phyloP scores from a whole-genome alignment of 2,329 filamentous ascomycete genomes.

The Dactylellina haptotyla region DNA sequence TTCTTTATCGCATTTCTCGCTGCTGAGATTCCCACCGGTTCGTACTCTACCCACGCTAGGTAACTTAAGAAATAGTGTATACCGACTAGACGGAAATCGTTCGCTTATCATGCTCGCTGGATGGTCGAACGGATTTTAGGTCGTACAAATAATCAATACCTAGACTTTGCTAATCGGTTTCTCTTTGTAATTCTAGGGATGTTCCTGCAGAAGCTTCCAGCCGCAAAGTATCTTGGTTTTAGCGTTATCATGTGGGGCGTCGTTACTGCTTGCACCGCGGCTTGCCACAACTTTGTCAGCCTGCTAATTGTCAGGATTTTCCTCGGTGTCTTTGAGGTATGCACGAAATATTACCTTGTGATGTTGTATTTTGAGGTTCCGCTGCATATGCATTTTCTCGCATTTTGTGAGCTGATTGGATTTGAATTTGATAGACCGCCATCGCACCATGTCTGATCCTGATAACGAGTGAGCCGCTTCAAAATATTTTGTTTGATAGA shows the following conservation, averaged over 20 bases:
- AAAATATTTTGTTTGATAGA: not conserved
- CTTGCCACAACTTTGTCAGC: constrained; percentile 67
- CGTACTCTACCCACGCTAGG: constrained; percentile 42
- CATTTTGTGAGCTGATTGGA: not conserved
- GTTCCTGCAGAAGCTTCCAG: constrained; percentile 70
- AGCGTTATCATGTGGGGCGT: constrained; percentile 72
- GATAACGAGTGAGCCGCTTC: constrained; percentile 67
- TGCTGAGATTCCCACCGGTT: constrained; percentile 71
- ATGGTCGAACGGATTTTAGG: not conserved
- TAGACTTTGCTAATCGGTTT: constrained; percentile 1
- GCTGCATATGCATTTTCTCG: not conserved
- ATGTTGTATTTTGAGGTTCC: not conserved
- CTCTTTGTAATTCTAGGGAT: constrained; percentile 63
- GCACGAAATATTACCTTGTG: not conserved
- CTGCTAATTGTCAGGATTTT: constrained; percentile 69
- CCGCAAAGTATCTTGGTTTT: constrained; percentile 70
- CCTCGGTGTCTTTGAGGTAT: constrained; percentile 68
- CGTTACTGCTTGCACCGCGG: constrained; percentile 67
- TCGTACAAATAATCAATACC: constrained; percentile 22
- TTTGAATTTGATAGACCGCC: constrained; percentile 63
- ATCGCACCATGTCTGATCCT: constrained; percentile 71
- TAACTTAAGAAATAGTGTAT: not conserved
- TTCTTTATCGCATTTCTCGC: constrained; percentile 72
- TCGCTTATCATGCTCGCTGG: constrained; percentile 40
- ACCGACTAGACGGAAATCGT: not conserved